Evolutionary conservation across 306 rosid species (phyloP).

Genomic region (Adenanthera pavonina): DNA sequence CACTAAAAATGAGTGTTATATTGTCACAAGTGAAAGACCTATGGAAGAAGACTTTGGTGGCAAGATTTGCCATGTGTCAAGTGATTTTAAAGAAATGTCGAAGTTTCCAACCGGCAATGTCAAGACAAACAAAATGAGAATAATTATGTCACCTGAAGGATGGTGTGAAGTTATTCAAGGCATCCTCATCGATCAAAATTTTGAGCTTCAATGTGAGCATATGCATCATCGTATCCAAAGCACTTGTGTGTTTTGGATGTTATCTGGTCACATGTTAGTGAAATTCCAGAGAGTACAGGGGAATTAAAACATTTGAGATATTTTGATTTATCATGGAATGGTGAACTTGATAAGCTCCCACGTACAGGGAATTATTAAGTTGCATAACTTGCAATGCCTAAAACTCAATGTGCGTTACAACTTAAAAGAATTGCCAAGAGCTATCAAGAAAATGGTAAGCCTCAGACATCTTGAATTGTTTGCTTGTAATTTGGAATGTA

Average conservation of each 20-base stretch:
- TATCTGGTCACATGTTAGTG: too few species aligned
- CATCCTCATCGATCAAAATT: too few species aligned
- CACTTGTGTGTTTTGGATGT: too few species aligned
- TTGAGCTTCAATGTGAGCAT: too few species aligned
- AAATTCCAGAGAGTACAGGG: too few species aligned
- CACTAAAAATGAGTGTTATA: too few species aligned
- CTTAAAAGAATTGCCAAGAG: background rate
- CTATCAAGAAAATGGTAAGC: background rate
- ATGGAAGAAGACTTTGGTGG: background rate
- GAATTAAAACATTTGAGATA: conserved; percentile 25
- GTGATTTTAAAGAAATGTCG: background rate
- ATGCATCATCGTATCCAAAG: too few species aligned
- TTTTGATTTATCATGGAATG: background rate
- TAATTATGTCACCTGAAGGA: too few species aligned
- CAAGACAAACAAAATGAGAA: too few species aligned
- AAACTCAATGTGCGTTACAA: background rate
- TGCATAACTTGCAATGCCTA: background rate
- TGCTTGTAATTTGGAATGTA: background rate
- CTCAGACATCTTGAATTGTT: background rate
- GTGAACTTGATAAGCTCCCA: background rate
- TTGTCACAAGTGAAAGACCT: background rate
- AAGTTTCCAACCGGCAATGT: too few species aligned
- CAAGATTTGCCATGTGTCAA: background rate
- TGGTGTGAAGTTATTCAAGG: too few species aligned
- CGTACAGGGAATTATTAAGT: background rate